phyloP scores from a whole-genome alignment of 1,284 basidiomycete species.

The Cerrena zonata region DNA sequence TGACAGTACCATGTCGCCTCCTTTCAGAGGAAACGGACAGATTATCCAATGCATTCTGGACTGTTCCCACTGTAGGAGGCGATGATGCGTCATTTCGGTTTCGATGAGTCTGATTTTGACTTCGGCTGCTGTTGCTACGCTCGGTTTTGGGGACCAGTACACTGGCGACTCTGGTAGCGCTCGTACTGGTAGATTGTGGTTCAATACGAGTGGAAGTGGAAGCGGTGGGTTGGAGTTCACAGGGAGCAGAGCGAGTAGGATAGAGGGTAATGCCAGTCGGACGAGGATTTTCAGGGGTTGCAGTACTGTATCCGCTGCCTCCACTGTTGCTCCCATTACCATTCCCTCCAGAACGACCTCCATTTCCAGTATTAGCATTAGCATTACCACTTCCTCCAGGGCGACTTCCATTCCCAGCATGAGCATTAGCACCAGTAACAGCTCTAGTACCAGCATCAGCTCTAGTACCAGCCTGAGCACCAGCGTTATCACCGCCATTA shows the following conservation, averaged over 20 bases:
- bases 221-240: too few species aligned
- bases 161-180: background rate
- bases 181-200: background rate
- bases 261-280: too few species aligned
- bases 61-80: conserved; percentile 1
- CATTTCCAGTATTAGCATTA: background rate
- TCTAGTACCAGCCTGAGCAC: background rate
- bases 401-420: background rate
- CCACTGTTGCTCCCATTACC: too few species aligned
- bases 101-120: background rate
- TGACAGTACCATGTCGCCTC: background rate
- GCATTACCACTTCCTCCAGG: background rate
- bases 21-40: conserved; percentile 2
- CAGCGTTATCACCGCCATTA: background rate
- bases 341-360: background rate
- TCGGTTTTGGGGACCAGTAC: background rate
- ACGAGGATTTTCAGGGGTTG: too few species aligned
- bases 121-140: background rate
- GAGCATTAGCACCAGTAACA: background rate
- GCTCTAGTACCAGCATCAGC: background rate
- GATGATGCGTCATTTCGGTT: background rate
- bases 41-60: background rate
- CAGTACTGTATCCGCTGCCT: too few species aligned
- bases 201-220: too few species aligned
- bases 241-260: too few species aligned